Base-by-base conservation (phyloP, 352 stramenopile species). In the Phytophthora pinifolia region DNA sequence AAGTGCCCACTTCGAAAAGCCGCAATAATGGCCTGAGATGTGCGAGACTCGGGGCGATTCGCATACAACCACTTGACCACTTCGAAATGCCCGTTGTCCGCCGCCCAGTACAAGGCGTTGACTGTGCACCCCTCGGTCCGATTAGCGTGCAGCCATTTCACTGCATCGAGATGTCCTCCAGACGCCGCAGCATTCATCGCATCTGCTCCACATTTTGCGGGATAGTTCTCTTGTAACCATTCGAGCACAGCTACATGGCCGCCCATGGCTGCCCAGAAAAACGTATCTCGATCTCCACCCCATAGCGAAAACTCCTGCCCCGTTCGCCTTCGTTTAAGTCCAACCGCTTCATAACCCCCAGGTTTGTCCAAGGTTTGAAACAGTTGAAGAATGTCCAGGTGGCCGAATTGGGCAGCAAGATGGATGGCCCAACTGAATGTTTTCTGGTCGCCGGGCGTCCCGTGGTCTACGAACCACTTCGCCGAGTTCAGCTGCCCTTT, bases 341-440 rank as follows among this genome's bases (percentile, higher is more conserved):
- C 31, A 17, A 51, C n/a, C 37, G 32, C 18, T 44, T 43, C 49
- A 18, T 57, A 41, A 15, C 18, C 30, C 2, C 9, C 12, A 14
- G 18, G 18, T n/a, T 3, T 20, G 20, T 57, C 49, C 20, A 49
- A 27, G 0, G 12, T 18, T n/a, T 48, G 37, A 20, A 57, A 57
- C 9, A 57, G 33, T 31, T 48, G 15, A 17, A 57, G 18, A 9
- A 57, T 48, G 32, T 57, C 49, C 38, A 57, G 22, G 6, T 38
- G 38, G 14, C 49, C 49, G 31, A 27, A 9, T 13, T 10, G 22
- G 17, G 46, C 37, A 22, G 49, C 37, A 5, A 30, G 7, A 14
- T 12, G 15, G 22, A 53, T 30, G 10, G 22, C 46, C 4, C 10
- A 44, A 12, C 33, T 44, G 17, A 34, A 44, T 14, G 1, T 4